phyloP scores from a whole-genome alignment of 495 filamentous ascomycete species.

The Trichoderma gamsii region DNA sequence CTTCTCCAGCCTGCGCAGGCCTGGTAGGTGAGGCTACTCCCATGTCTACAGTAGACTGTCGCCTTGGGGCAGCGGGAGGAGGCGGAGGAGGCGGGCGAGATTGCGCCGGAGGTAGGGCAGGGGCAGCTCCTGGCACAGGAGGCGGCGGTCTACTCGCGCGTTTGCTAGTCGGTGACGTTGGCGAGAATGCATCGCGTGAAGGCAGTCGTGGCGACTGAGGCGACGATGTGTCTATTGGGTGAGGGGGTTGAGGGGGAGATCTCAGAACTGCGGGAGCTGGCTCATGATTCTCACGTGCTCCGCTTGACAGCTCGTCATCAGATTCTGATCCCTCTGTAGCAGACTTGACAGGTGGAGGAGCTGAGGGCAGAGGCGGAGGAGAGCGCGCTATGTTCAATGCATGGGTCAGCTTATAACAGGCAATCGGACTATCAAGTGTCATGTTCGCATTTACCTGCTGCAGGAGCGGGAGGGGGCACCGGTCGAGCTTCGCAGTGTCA shows the following conservation, averaged over 20 bases:
- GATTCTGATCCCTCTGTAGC: slow-evolving; percentile 79
- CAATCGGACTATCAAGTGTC: background rate
- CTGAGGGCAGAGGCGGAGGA: slow-evolving; percentile 43
- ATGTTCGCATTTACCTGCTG: slow-evolving; percentile 52
- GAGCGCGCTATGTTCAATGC: slow-evolving; percentile 47
- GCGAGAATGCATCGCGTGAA: slow-evolving; percentile 34
- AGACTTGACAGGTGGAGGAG: slow-evolving; percentile 47
- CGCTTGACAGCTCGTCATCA: slow-evolving; percentile 85
- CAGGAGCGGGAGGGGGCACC: slow-evolving; percentile 61
- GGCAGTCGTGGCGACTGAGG: slow-evolving; percentile 50
- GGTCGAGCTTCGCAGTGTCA: slow-evolving; percentile 52
- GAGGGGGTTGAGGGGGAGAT: slow-evolving; percentile 24
- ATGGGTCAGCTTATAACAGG: slow-evolving; percentile 19
- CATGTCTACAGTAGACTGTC: slow-evolving; percentile 56
- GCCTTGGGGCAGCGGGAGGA: slow-evolving; percentile 53
- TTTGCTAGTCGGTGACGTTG: slow-evolving; percentile 40
- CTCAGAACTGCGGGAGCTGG: slow-evolving; percentile 34
- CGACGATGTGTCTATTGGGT: slow-evolving; percentile 42
- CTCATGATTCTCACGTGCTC: slow-evolving; percentile 37
- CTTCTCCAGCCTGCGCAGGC: slow-evolving; percentile 49
- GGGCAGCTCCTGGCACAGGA: slow-evolving; percentile 44
- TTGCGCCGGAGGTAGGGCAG: slow-evolving; percentile 50
- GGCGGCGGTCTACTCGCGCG: slow-evolving; percentile 47
- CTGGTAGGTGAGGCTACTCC: slow-evolving; percentile 26
- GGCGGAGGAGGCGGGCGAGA: slow-evolving; percentile 72